Conservation (phyloP, 2,329 filamentous ascomycete species). For the Sporothrix curviconia region DNA sequence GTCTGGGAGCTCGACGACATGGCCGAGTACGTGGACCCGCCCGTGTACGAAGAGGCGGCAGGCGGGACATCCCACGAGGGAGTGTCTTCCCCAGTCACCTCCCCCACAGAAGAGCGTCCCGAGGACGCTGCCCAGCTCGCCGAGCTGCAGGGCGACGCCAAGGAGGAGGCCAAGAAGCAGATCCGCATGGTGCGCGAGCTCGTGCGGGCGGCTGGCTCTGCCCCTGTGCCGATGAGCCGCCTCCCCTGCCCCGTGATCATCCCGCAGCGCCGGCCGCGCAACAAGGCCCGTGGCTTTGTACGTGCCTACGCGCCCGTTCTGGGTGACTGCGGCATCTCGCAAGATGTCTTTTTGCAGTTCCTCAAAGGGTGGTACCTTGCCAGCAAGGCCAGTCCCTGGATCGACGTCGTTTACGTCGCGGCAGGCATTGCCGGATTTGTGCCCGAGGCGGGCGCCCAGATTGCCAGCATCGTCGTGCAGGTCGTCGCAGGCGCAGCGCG, state of each 20-base stretch:
- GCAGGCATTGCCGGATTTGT: conserved; percentile 22
- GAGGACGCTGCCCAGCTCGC: not conserved
- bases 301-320: conserved; percentile 33
- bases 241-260: conserved; percentile 32
- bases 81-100: no score
- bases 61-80: no score
- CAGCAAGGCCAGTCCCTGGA: conserved; percentile 21
- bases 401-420: conserved; percentile 21
- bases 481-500: conserved; percentile 23
- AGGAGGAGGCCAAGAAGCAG: conserved; percentile 19
- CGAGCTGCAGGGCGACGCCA: conserved; percentile 7
- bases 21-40: conserved; percentile 17
- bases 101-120: no score
- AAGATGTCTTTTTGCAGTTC: conserved; percentile 32
- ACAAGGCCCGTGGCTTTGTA: conserved; percentile 32
- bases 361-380: conserved; percentile 27
- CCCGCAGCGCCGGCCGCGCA: conserved; percentile 32
- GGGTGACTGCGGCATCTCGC: conserved; percentile 28
- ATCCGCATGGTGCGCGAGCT: conserved; percentile 18
- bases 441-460: conserved; percentile 28
- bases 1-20: conserved; percentile 24
- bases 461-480: conserved; percentile 22
- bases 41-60: conserved; percentile 12
- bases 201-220: conserved; percentile 20
- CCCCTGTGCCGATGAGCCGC: conserved; percentile 12